A percentile compares a stretch with the other conserved stretches of the same genome.
These are phyloP conservation scores for Shiraia sp. DNA, from an alignment of 2,329 filamentous ascomycete genomes.

Conservation along the genomic window DNA sequence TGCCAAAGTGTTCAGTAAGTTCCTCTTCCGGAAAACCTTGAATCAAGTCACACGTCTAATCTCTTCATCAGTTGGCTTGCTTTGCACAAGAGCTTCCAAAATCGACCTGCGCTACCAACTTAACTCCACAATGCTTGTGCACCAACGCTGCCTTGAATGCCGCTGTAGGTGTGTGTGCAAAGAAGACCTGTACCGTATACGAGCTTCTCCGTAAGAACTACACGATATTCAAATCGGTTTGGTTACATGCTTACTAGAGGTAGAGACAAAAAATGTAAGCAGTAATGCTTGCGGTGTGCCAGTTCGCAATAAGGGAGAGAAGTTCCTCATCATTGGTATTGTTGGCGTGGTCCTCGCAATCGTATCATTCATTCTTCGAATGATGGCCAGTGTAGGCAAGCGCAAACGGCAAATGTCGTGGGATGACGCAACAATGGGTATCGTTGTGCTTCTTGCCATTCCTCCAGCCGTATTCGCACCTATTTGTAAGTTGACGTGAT, in stretches of 20 bases:
- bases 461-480: conserved; percentile 24
- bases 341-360: conserved; percentile 36
- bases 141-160: conserved; percentile 38
- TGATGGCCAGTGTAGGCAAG: conserved; percentile 39
- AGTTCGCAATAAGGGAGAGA: conserved; percentile 36
- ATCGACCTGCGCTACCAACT: conserved; percentile 44
- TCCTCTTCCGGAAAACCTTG: background rate
- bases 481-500: conserved; percentile 19
- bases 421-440: conserved; percentile 45
- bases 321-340: conserved; percentile 35
- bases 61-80: conserved; percentile 20
- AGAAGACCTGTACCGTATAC: conserved; percentile 39
- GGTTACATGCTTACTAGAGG: background rate
- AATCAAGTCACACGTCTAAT: background rate
- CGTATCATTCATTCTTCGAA: conserved; percentile 37
- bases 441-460: conserved; percentile 40
- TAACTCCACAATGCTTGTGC: conserved; percentile 47
- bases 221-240: background rate
- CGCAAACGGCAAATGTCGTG: conserved; percentile 41
- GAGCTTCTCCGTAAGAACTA: conserved; percentile 37
- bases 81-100: conserved; percentile 27
- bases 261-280: conserved; percentile 46
- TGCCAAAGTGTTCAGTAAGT: conserved; percentile 24
- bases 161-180: conserved; percentile 41
- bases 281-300: conserved; percentile 41